Evolutionary conservation across 2,329 filamentous ascomycete genomes (phyloP).

Genomic region (Verticillium longisporum): DNA sequence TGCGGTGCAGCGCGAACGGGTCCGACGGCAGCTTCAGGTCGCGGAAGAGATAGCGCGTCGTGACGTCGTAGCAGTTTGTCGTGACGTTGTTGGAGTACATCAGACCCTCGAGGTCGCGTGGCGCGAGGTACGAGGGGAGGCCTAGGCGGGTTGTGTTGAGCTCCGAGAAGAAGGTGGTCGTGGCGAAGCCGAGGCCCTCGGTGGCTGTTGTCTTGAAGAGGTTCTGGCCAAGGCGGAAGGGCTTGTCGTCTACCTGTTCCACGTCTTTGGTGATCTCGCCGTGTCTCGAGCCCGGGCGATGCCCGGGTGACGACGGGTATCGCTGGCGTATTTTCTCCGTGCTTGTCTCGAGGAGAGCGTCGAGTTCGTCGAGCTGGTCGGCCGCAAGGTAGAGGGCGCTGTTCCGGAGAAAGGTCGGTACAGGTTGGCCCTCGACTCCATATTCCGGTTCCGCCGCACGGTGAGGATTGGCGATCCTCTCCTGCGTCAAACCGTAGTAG

Average conservation of each 20-base stretch:
- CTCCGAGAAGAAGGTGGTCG: not conserved
- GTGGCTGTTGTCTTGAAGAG: not conserved
- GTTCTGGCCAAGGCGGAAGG: not conserved
- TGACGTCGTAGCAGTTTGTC: not conserved
- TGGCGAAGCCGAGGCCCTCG: not conserved
- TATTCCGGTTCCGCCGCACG: not conserved
- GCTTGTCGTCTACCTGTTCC: not conserved
- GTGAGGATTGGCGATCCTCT: not conserved
- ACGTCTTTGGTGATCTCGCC: not conserved
- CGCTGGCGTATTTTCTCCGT: not conserved
- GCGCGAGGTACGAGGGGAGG: not conserved
- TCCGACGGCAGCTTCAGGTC: not conserved
- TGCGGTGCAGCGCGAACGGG: not conserved
- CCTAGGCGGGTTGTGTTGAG: not conserved
- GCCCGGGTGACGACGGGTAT: not conserved
- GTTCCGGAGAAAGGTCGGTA: not conserved
- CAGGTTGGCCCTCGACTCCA: not conserved
- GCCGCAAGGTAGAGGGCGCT: not conserved
- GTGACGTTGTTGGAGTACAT: not conserved
- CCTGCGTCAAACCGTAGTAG: not conserved
- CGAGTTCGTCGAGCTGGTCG: not conserved
- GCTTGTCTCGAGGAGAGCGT: not conserved
- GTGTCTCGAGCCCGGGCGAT: not conserved
- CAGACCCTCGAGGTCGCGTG: not conserved
- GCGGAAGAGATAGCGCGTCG: not conserved